Conservation (phyloP, 2,329 filamentous ascomycete genomes). For the Metarhizium rileyi region DNA sequence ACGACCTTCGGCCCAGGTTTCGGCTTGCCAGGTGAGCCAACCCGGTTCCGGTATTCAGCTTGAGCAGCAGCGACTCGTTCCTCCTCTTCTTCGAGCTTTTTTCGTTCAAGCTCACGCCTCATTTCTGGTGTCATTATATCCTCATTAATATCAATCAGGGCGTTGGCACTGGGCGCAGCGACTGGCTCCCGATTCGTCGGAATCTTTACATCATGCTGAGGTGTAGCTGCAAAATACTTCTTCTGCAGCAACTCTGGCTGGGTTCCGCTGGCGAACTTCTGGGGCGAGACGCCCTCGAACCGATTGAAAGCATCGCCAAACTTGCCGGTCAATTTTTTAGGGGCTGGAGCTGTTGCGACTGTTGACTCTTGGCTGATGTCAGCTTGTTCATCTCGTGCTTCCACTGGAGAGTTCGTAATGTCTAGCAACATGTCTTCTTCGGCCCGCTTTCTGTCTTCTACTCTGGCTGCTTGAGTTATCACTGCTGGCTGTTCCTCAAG, state of each 20-base stretch:
- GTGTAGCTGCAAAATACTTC: no score
- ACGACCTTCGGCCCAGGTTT: slow-evolving; percentile 42
- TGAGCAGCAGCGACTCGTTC: slow-evolving; percentile 79
- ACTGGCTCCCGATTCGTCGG: slow-evolving; percentile 70
- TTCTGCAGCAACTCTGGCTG: slow-evolving; percentile 41
- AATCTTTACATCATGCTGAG: slow-evolving; percentile 49
- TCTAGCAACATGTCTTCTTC: slow-evolving; percentile 60
- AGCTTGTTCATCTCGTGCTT: slow-evolving; percentile 36
- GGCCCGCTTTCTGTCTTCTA: background rate
- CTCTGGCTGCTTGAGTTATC: background rate
- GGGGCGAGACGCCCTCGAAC: slow-evolving; percentile 56
- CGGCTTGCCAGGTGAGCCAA: slow-evolving; percentile 35
- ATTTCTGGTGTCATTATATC: slow-evolving; percentile 76
- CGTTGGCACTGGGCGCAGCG: slow-evolving; percentile 48
- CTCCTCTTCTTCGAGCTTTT: slow-evolving; percentile 77
- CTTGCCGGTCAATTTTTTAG: slow-evolving; percentile 78
- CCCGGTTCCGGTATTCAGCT: slow-evolving; percentile 72
- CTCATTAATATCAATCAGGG: slow-evolving; percentile 48
- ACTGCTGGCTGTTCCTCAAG: background rate
- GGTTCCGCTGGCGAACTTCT: slow-evolving; percentile 17
- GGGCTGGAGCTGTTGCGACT: slow-evolving; percentile 59
- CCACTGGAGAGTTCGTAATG: slow-evolving; percentile 55
- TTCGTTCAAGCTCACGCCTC: slow-evolving; percentile 78
- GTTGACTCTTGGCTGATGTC: slow-evolving; percentile 59
- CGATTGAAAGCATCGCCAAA: slow-evolving; percentile 92